A percentile compares a stretch with the other conserved stretches of the same genome.
Conservation (phyloP, 2,329 filamentous ascomycete species). For the Phialemonium atrogriseum region DNA sequence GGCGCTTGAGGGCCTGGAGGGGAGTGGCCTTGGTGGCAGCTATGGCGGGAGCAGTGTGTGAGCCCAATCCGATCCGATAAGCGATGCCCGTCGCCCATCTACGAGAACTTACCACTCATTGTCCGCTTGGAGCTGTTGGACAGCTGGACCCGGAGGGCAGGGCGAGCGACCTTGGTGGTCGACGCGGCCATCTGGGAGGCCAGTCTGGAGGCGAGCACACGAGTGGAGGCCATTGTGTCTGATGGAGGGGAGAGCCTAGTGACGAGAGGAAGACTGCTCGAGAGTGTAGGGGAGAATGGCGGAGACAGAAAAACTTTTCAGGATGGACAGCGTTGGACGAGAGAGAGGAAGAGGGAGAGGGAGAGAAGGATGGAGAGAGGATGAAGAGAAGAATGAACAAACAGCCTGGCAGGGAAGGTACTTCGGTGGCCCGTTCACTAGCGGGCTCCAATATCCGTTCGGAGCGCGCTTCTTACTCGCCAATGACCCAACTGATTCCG, state of each 20-base stretch:
- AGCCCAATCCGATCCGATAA: constrained; percentile 26
- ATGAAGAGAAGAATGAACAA: constrained; percentile 3
- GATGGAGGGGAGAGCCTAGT: constrained; percentile 37
- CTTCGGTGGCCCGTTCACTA: too few species aligned
- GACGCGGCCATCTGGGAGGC: constrained; percentile 68
- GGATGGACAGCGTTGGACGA: constrained; percentile 13
- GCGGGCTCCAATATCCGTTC: too few species aligned
- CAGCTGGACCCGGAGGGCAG: constrained; percentile 58
- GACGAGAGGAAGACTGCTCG: constrained; percentile 18
- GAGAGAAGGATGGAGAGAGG: constrained; percentile 11
- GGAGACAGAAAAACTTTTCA: constrained; percentile 27
- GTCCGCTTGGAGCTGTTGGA: constrained; percentile 65
- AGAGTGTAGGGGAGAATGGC: constrained; percentile 26
- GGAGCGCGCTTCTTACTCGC: constrained; percentile 2
- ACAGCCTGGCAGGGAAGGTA: too few species aligned
- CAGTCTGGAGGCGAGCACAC: constrained; percentile 71
- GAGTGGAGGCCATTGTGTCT: constrained; percentile 72
- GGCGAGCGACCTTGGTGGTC: constrained; percentile 72
- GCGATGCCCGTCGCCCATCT: constrained; percentile 3
- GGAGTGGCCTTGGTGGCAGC: constrained; percentile 50
- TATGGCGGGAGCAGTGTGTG: constrained; percentile 22
- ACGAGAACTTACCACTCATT: constrained; percentile 56
- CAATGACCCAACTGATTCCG: constrained; percentile 2
- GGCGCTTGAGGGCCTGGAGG: constrained; percentile 69
- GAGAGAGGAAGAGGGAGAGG: constrained; percentile 19